Evolutionary conservation across 2,329 filamentous ascomycete genomes (phyloP).

Genomic region (Macrophomina tecta): DNA sequence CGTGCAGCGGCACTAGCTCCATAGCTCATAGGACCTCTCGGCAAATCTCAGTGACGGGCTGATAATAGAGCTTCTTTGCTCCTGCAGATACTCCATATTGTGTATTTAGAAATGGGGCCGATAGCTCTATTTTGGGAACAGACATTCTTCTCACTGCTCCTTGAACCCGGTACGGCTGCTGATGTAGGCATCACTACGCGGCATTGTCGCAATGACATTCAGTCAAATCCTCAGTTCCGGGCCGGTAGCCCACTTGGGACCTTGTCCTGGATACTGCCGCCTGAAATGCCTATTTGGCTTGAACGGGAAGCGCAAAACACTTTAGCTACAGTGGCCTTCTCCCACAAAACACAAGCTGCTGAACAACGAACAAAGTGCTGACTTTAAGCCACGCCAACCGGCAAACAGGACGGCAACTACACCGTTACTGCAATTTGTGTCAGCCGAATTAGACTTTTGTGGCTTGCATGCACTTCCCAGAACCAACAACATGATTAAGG

Average conservation of each 20-base stretch:
- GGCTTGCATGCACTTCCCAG: neutral
- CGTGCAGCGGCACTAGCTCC: neutral
- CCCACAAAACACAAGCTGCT: too few species aligned
- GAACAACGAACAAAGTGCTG: neutral
- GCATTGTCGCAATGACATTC: too few species aligned
- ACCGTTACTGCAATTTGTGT: neutral
- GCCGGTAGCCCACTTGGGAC: too few species aligned
- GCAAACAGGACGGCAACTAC: neutral
- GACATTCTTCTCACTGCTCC: neutral
- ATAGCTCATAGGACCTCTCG: too few species aligned
- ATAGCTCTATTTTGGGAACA: neutral
- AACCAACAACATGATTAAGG: slow-evolving; percentile 4
- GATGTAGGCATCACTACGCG: neutral
- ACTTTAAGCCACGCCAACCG: neutral
- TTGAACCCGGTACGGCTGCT: neutral
- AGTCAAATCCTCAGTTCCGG: too few species aligned
- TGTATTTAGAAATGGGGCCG: neutral
- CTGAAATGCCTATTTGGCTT: too few species aligned
- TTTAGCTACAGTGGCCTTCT: too few species aligned
- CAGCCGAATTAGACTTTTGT: neutral
- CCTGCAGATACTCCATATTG: neutral
- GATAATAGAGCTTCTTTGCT: too few species aligned
- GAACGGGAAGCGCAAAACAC: too few species aligned
- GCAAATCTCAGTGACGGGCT: too few species aligned
- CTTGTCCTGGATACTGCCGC: too few species aligned